Base-by-base conservation (phyloP, 164 flowering plant genomes). In the Santalum album region DNA sequence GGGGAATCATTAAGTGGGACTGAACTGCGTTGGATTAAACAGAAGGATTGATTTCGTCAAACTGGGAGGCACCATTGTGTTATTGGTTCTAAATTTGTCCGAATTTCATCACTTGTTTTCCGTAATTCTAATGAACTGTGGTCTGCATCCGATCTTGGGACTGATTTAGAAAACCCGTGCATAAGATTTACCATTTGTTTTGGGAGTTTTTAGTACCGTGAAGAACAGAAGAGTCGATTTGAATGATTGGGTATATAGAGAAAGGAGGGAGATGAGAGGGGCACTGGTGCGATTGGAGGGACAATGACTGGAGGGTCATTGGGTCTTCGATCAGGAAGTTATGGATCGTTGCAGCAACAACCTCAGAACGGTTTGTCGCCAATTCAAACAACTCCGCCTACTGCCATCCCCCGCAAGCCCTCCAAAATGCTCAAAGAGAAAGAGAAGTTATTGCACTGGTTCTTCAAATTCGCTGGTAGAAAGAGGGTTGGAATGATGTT, bases 221-320 rank as follows among this genome's bases (percentile, higher is more conserved):
- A 12, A 32, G 36, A 6, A 12, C 36, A 32, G 36, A 32, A 32
- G 12, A 1, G 53, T 34, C 6, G 24, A 12, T 51, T 34, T 52
- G 54, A 11, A 48, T 38, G 48, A 21, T 56, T 34, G 53, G 36
- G 44, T 38, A 2, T 10, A 3, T 20, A 0, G 49, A 10, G 49
- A 1, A 47, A 49, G 66, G 40, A 60, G 44, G 44, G 66, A 57
- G 63, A 75, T 71, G 71, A 71, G 56, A 62, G 55, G 59, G 45
- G 52, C 46, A 23, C 48, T 16, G 51, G 55, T 43, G 64, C 12
- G 53, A 18, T 65, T 58, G 55, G 56, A 46, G 63, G 27, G 53
- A 68, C 63, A 61, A 75, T 72, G 75, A 67, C 58, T 70, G 96
- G 90, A 71, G 98, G 96, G 63, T 69, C 71, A 76, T 75, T 80